A percentile compares a stretch with the other conserved stretches of the same genome.
Evolutionary conservation across 2,329 filamentous ascomycete species (phyloP).

Genomic region (Aspergillus phoenicis): DNA sequence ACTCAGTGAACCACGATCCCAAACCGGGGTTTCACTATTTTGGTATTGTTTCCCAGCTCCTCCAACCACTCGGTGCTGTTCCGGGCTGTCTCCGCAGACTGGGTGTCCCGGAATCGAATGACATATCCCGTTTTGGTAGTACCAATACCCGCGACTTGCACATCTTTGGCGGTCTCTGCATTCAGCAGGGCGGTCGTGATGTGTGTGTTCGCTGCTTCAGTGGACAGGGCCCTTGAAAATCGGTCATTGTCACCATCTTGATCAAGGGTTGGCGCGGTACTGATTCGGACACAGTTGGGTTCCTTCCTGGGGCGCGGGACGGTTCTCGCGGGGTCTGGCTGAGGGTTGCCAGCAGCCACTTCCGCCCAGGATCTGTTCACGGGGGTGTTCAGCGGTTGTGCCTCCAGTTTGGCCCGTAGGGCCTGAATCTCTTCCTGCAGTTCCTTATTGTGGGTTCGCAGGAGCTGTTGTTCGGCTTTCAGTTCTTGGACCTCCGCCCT

Average conservation of each 20-base stretch:
- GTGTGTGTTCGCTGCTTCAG: constrained; percentile 17
- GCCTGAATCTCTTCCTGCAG: neutral
- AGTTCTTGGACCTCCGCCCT: neutral
- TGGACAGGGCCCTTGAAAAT: constrained; percentile 17
- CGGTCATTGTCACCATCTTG: constrained; percentile 5
- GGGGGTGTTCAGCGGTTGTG: neutral
- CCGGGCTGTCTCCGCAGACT: neutral
- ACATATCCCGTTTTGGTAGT: constrained; percentile 9
- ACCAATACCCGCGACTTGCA: neutral
- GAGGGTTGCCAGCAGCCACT: neutral
- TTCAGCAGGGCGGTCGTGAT: constrained; percentile 17
- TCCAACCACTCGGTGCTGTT: neutral
- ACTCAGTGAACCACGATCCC: constrained; percentile 23
- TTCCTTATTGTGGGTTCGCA: neutral
- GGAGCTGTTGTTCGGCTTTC: neutral
- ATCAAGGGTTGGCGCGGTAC: constrained; percentile 16
- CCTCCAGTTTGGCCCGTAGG: neutral
- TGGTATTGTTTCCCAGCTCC: neutral
- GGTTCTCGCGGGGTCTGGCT: neutral
- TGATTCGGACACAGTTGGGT: constrained; percentile 20
- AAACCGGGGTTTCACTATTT: constrained; percentile 18
- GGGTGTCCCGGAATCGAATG: constrained; percentile 3
- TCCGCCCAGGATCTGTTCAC: constrained; percentile 2
- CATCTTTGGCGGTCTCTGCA: neutral
- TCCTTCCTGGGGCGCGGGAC: constrained; percentile 18